Conservation (phyloP, 2,329 filamentous ascomycete genomes). For the Aspergillus transmontanensis region DNA sequence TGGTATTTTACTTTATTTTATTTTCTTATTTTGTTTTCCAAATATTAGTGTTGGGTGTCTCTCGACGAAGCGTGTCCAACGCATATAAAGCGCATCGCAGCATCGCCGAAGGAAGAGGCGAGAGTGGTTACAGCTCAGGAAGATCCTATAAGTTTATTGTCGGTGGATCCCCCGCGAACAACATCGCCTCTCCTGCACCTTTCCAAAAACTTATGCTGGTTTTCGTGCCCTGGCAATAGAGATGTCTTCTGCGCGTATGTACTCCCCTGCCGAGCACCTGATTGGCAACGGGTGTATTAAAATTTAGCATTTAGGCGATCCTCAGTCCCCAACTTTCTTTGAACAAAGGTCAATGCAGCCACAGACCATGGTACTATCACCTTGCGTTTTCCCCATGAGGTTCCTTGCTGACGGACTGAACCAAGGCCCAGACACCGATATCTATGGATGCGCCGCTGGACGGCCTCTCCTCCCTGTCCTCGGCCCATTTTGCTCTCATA, state of each 20-base stretch:
- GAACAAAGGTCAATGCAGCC: constrained; percentile 13
- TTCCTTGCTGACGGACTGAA: neutral
- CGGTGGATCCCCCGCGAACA: constrained; percentile 14
- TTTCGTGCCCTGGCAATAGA: constrained; percentile 17
- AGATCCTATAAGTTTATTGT: constrained; percentile 16
- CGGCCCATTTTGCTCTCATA: constrained; percentile 35
- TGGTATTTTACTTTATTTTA: neutral
- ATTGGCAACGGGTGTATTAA: constrained; percentile 19
- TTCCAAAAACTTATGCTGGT: constrained; percentile 9
- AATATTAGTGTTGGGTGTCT: neutral
- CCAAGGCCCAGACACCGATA: constrained; percentile 22
- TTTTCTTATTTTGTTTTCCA: neutral
- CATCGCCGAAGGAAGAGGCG: constrained; percentile 2
- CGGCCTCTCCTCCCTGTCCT: constrained; percentile 24
- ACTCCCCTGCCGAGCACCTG: constrained; percentile 3
- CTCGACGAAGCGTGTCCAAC: neutral
- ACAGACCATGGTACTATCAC: constrained; percentile 20
- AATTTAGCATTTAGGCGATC: constrained; percentile 9
- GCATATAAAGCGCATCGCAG: constrained; percentile 15
- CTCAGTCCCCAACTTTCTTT: constrained; percentile 20
- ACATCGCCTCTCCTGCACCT: constrained; percentile 11
- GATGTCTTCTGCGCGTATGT: constrained; percentile 19
- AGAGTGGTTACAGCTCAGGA: constrained; percentile 8
- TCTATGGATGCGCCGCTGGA: constrained; percentile 26
- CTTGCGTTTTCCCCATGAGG: neutral